Base-by-base conservation (phyloP, 2,329 filamentous ascomycete genomes). In the Xylaria multiplex region DNA sequence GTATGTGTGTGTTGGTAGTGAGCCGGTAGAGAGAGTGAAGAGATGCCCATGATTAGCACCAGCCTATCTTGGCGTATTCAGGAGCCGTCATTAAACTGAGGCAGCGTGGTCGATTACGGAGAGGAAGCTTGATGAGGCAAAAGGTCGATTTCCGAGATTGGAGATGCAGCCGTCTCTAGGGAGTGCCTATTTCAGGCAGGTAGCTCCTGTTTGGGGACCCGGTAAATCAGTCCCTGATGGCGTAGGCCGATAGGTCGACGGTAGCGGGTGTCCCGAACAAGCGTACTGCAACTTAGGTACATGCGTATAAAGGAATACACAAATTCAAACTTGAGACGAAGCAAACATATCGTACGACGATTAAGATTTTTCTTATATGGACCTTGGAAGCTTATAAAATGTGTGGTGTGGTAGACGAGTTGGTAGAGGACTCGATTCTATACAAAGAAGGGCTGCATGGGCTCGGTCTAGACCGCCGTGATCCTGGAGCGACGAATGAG, bases 1-100 rank as follows among this genome's bases (percentile, higher is more conserved):
- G 81, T 83, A 46, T 71, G 70, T 16, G 65, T 67, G 69, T 83
- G 79, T 1, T 77, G 76, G 42, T 67, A 45, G 46, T 66, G 27
- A 48, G 67, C 64, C 35, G 67, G 65, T 5, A 70, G 60, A 2
- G 63, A 42, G 16, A 66, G 50, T 46, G 58, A 37, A 32, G 52
- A 49, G n/a, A 70, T 40, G 37, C 11, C 63, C 66, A 70, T 70
- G 58, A 59, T 64, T 52, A 58, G 27, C 30, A n/a, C 40, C 9
- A 43, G n/a, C 42, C 27, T 37, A 11, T n/a, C 6, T 16, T 22
- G 24, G 27, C n/a, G 42, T 22, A 27, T 19, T 9, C 8, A 13
- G 27, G 52, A 37, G 52, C 19, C 35, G 35, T 42, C 52, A 27
- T 45, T 5, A 37, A 35, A 37, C 45, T 49, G 40, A 40, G 42